Evolutionary conservation across 108 stramenopile species (phyloP).

Genomic region (Cylindrotheca closterium): DNA sequence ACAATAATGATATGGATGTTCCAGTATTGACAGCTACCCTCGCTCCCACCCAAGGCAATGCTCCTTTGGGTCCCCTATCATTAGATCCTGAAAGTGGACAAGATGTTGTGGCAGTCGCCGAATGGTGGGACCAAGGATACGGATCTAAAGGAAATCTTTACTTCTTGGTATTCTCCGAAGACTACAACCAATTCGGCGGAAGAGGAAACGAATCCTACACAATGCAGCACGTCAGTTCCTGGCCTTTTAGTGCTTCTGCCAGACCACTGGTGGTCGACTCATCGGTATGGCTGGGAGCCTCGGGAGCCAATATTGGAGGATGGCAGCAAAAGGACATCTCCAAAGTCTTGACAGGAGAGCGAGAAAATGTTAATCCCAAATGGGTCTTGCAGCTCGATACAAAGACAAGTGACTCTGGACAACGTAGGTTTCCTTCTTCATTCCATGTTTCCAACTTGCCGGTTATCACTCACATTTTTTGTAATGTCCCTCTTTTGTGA

Average conservation of each 20-base stretch:
- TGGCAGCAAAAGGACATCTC: constrained; percentile 25
- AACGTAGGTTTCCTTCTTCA: constrained; percentile 25
- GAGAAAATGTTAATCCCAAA: constrained; percentile 14
- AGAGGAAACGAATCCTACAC: constrained; percentile 12
- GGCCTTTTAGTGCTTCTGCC: constrained; percentile 19
- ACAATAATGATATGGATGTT: neutral
- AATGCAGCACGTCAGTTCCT: constrained; percentile 9
- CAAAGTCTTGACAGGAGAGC: constrained; percentile 6
- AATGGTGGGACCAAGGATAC: constrained; percentile 36
- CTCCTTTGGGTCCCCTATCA: constrained; percentile 26
- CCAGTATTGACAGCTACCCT: constrained; percentile 17
- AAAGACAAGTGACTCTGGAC: constrained; percentile 20
- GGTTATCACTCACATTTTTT: too few species aligned
- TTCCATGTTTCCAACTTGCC: neutral
- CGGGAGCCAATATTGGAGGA: constrained; percentile 21
- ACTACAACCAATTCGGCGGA: constrained; percentile 7
- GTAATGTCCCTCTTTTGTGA: too few species aligned
- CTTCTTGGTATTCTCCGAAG: constrained; percentile 13
- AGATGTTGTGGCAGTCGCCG: constrained; percentile 33
- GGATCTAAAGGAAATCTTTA: constrained; percentile 26
- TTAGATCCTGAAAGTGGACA: neutral
- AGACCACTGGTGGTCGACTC: constrained; percentile 20
- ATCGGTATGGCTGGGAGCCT: constrained; percentile 29
- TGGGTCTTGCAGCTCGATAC: constrained; percentile 18
- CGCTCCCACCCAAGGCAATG: constrained; percentile 3